A percentile compares a stretch with the other conserved stretches of the same genome.
Conservation (phyloP, 2,329 filamentous ascomycete species). For the Botrytis deweyae region DNA sequence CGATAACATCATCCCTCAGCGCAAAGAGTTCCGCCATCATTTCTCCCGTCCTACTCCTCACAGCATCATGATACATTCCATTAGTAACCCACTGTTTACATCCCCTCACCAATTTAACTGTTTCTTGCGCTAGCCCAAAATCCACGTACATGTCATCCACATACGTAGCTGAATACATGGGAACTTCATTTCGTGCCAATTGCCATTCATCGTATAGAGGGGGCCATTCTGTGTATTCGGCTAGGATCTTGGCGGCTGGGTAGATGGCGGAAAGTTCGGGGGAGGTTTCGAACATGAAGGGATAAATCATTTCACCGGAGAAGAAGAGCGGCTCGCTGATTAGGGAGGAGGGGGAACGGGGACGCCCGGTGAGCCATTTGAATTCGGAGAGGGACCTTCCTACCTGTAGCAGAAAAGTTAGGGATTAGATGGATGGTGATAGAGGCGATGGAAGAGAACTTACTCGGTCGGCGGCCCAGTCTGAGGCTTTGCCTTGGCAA, state of each 20-base stretch:
- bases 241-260: slow-evolving; percentile 69
- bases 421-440: neutral
- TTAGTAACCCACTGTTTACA: slow-evolving; percentile 85
- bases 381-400: slow-evolving; percentile 14
- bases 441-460: neutral
- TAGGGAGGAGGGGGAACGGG: slow-evolving; percentile 39
- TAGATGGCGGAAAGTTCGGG: slow-evolving; percentile 69
- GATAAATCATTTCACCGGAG: slow-evolving; percentile 90
- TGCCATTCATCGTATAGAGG: slow-evolving; percentile 72
- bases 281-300: slow-evolving; percentile 80
- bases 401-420: neutral
- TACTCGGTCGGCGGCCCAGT: slow-evolving; percentile 70
- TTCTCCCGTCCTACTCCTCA: slow-evolving; percentile 71
- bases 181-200: slow-evolving; percentile 74
- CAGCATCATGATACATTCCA: slow-evolving; percentile 79
- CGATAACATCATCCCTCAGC: slow-evolving; percentile 67
- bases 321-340: slow-evolving; percentile 65
- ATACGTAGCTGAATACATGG: slow-evolving; percentile 81
- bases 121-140: slow-evolving; percentile 69
- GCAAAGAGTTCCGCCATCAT: slow-evolving; percentile 74
- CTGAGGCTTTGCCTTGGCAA: slow-evolving; percentile 65
- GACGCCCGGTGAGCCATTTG: slow-evolving; percentile 45
- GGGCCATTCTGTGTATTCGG: slow-evolving; percentile 68
- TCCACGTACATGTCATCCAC: slow-evolving; percentile 93
- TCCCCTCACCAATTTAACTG: slow-evolving; percentile 70